phyloP scores from a whole-genome alignment of 495 filamentous ascomycete species.

The Daldinia decipiens region DNA sequence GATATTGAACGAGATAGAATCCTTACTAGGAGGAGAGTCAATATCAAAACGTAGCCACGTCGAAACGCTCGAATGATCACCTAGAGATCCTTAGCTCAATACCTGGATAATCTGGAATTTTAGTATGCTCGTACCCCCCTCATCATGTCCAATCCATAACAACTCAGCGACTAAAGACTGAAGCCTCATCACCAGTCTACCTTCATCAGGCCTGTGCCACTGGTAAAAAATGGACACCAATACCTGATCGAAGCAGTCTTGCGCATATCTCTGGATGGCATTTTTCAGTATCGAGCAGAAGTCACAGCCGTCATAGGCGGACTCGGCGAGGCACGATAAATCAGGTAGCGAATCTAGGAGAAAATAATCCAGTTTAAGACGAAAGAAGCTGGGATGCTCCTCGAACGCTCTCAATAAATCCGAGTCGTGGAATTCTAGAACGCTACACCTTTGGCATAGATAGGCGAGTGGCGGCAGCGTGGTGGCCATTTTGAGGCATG shows the following conservation, averaged over 20 bases:
- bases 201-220: neutral
- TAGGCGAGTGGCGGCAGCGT: neutral
- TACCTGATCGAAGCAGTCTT: neutral
- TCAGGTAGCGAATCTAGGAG: neutral
- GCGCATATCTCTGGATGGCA: neutral
- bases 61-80: conserved; percentile 1
- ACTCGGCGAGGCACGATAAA: neutral
- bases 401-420: neutral
- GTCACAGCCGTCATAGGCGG: neutral
- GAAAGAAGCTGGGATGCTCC: neutral
- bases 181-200: neutral
- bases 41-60: conserved; percentile 16
- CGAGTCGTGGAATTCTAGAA: neutral
- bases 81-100: neutral
- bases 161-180: neutral
- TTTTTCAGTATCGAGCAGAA: neutral
- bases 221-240: neutral
- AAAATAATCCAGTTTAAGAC: neutral
- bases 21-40: conserved; percentile 16
- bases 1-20: neutral
- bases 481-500: neutral
- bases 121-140: neutral
- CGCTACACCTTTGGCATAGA: neutral
- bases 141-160: neutral
- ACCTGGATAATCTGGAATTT: neutral